Conservation (phyloP, 1,139 yeast species). For the Yamadazyma spencermartinsiae region DNA sequence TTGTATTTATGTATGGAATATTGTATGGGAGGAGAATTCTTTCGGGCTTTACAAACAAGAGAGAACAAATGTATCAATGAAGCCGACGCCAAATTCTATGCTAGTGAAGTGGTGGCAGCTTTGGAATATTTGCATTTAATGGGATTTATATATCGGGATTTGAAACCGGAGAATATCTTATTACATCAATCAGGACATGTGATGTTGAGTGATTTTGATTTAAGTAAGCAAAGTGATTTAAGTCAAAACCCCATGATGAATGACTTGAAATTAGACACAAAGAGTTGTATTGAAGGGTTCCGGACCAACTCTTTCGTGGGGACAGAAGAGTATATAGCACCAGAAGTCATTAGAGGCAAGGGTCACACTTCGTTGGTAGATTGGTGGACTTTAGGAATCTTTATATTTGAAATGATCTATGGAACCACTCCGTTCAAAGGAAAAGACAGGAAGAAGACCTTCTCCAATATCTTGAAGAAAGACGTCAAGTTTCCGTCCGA, state of each 20-base stretch:
- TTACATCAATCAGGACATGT: conserved; percentile 96
- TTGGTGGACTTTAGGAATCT: conserved; percentile 98
- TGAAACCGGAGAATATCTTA: conserved; percentile 92
- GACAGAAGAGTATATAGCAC: conserved; percentile 97
- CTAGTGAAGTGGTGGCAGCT: conserved; percentile 97
- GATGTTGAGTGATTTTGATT: conserved; percentile 95
- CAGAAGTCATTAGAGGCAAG: conserved; percentile 94
- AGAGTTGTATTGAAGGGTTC: conserved; percentile 92
- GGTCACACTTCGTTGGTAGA: conserved; percentile 98
- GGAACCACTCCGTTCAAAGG: conserved; percentile 98
- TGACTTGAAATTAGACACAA: conserved; percentile 64
- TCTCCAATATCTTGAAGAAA: conserved; percentile 79
- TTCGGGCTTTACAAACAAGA: conserved; percentile 91
- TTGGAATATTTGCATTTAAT: conserved; percentile 90
- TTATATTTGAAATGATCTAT: conserved; percentile 88
- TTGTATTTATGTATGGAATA: conserved; percentile 97
- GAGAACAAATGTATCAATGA: conserved; percentile 84
- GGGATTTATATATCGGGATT: conserved; percentile 95
- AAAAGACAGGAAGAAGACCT: conserved; percentile 79
- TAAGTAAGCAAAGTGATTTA: conserved; percentile 79
- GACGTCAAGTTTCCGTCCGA: conserved; percentile 71
- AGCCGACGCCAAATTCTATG: conserved; percentile 88
- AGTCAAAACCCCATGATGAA: conserved; percentile 21
- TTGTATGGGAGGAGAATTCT: conserved; percentile 99
- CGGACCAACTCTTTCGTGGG: conserved; percentile 97